A percentile compares a stretch with the other conserved stretches of the same genome.
phyloP scores from a whole-genome alignment of 208 protist genomes.

The Leptomonas seymouri region DNA sequence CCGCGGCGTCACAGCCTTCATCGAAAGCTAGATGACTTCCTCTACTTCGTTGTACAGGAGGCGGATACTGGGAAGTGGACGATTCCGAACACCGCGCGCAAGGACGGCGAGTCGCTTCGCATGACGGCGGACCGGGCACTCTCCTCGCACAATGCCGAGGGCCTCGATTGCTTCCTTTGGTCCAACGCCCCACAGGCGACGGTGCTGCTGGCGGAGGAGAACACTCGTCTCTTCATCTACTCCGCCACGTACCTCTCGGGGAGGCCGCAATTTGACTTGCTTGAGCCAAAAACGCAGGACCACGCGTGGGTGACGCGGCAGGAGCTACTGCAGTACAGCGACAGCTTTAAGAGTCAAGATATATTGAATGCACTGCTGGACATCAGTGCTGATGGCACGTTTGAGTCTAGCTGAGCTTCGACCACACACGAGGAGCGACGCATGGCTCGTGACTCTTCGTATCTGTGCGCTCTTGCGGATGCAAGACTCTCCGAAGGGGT shows the following conservation, averaged over 20 bases:
- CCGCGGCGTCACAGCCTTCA: conserved; percentile 71
- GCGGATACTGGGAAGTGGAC: conserved; percentile 63
- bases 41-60: conserved; percentile 78
- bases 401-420: conserved; percentile 33
- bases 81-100: conserved; percentile 51
- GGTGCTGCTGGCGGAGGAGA: conserved; percentile 36
- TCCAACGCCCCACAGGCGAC: conserved; percentile 84
- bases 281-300: conserved; percentile 56
- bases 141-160: conserved; percentile 52
- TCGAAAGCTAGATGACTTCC: conserved; percentile 78
- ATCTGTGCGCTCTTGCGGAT: too few species aligned
- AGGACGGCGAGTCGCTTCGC: conserved; percentile 63
- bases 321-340: conserved; percentile 73
- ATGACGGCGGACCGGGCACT: conserved; percentile 74
- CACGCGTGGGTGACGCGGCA: conserved; percentile 82
- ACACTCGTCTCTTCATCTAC: conserved; percentile 73
- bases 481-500: too few species aligned
- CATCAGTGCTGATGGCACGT: conserved; percentile 72
- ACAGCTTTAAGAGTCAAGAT: conserved; percentile 53
- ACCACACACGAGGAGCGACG: too few species aligned
- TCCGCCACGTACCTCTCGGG: conserved; percentile 71
- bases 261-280: conserved; percentile 59
- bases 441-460: too few species aligned
- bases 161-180: conserved; percentile 72
- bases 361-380: conserved; percentile 70